Evolutionary conservation across 495 filamentous ascomycete genomes (phyloP).

Genomic region (Neurospora tetrasperma): DNA sequence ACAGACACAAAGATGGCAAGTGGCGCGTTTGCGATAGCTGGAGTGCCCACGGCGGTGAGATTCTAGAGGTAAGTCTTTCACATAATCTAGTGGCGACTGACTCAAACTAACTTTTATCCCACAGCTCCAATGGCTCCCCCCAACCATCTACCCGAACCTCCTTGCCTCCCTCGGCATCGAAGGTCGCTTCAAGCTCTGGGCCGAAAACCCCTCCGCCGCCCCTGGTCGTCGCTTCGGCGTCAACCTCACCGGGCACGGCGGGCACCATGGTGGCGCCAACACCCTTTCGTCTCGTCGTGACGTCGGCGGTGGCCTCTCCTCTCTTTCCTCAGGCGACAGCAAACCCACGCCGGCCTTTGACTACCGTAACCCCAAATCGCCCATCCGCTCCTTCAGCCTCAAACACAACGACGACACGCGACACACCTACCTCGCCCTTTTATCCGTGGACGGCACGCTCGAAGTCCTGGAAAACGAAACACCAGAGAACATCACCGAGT

Average conservation of each 20-base stretch:
- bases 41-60: slow-evolving; percentile 85
- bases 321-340: slow-evolving; percentile 12
- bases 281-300: not conserved
- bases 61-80: slow-evolving; percentile 59
- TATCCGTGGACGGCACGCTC: slow-evolving; percentile 70
- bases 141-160: slow-evolving; percentile 46
- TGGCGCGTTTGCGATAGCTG: slow-evolving; percentile 82
- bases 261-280: not conserved
- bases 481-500: slow-evolving; percentile 70
- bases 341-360: slow-evolving; percentile 34
- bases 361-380: slow-evolving; percentile 29
- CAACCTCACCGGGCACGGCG: slow-evolving; percentile 24
- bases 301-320: not conserved
- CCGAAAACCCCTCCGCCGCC: slow-evolving; percentile 68
- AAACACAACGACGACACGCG: slow-evolving; percentile 56
- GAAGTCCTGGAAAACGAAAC: slow-evolving; percentile 78
- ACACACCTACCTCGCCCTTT: slow-evolving; percentile 71
- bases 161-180: slow-evolving; percentile 67
- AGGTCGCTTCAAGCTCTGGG: slow-evolving; percentile 80
- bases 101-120: slow-evolving; percentile 1
- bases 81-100: not conserved
- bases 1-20: slow-evolving; percentile 59
- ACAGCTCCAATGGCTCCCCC: slow-evolving; percentile 68
- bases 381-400: slow-evolving; percentile 64
- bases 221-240: slow-evolving; percentile 67